Base-by-base conservation (phyloP, 192 early-diverging fungal genomes). In the Backusella australiensis region DNA sequence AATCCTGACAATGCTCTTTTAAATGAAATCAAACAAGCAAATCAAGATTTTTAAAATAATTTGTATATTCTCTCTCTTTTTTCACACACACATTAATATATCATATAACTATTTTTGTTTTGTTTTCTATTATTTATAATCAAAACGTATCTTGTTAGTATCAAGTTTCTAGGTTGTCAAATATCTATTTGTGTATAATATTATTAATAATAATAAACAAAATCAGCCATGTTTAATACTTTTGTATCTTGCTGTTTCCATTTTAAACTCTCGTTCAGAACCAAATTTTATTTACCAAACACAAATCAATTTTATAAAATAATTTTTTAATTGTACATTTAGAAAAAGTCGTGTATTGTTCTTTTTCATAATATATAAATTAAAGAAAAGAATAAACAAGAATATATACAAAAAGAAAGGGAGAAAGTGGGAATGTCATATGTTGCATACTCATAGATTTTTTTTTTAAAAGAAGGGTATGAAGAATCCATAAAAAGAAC, bases 61-160 rank as follows among this genome's bases (percentile, higher is more conserved):
- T 11, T 68, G 36, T 84, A 94, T 95, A 35, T 90, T 87, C 81
- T 99, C 96, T 78, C 94, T 96, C 39, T 96, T 93, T 19, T 86
- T 88, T 56, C 92, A 93, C 76, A 90, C 84, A 80, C 97, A 97
- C 75, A 90, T 17, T 17, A 44, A 44, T 44, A 44, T 44, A 44
- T 44, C 6, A 6, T 17, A 44, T 44, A 17, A 44, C 32, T 32
- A 32, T 32, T 44, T 44, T 44, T 49, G 17, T 49, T 49, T 49
- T 49, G 17, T 49, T 49, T 49, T 49, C 32, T 32, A 1, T 32
- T 32, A 32, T 32, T 32, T 32, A 32, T 44, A 44, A 44, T 44
- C 42, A 44, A 44, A 17, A 15, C 8, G 2, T 32, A 32, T 39
- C 38, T 39, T 39, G 12, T 17, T 6, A 46, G 17, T 19, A 17